These are phyloP conservation scores for Carex cristatella DNA, from an alignment of 176 grass and related monocot genomes.

Conservation along the genomic window DNA sequence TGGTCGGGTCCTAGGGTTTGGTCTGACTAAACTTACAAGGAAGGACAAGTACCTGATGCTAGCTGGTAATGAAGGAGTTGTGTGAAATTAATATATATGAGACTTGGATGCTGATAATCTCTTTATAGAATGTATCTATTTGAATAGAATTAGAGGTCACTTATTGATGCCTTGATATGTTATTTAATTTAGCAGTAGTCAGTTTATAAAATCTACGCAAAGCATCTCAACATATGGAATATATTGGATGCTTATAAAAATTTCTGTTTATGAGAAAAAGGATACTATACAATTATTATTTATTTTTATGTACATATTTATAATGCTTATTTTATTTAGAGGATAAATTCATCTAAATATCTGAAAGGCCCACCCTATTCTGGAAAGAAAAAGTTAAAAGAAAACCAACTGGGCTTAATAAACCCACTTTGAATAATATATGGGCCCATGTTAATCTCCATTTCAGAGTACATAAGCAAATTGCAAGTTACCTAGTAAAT, in stretches of 20 bases:
- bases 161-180: not conserved
- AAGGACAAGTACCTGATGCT: conserved; percentile 70
- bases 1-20: conserved; percentile 40
- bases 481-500: too few species aligned
- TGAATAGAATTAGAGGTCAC: not conserved
- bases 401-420: not conserved
- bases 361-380: not conserved
- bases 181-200: not conserved
- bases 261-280: too few species aligned
- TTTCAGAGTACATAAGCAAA: too few species aligned
- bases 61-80: conserved; percentile 51
- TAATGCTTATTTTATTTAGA: too few species aligned
- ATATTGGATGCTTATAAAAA: not conserved
- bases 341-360: not conserved
- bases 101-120: not conserved
- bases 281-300: not conserved
- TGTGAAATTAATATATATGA: conserved; percentile 4
- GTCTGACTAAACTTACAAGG: conserved; percentile 53
- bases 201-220: not conserved
- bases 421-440: not conserved
- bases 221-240: not conserved
- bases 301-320: not conserved
- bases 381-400: not conserved
- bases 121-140: not conserved
- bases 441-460: not conserved